Evolutionary conservation across 1,139 yeast species (phyloP).

Genomic region (Komagataea norvegica): DNA sequence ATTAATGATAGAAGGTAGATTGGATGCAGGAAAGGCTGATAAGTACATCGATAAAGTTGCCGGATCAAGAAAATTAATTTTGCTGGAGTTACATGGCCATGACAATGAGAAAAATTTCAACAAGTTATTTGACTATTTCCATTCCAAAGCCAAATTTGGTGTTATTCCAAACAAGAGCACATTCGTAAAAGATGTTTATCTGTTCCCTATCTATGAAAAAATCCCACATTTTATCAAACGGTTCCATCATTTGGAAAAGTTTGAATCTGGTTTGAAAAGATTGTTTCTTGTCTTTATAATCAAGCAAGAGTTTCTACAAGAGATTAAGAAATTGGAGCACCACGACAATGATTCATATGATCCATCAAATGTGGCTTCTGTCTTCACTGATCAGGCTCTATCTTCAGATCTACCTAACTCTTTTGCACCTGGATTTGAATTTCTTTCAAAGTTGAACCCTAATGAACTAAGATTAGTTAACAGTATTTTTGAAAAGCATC

Average conservation of each 20-base stretch:
- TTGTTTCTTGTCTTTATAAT: conserved; percentile 45
- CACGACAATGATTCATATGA: background rate
- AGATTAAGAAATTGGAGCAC: background rate
- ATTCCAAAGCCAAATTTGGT: conserved; percentile 49
- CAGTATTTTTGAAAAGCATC: conserved; percentile 20
- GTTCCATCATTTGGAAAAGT: conserved; percentile 13
- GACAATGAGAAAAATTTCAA: conserved; percentile 32
- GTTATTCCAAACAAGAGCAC: conserved; percentile 49
- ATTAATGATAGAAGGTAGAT: conserved; percentile 58
- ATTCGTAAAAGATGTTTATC: conserved; percentile 62
- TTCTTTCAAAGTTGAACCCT: conserved; percentile 17
- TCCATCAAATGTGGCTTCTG: conserved; percentile 1
- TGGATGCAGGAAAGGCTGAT: conserved; percentile 51
- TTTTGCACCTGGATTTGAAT: conserved; percentile 13
- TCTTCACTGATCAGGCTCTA: background rate
- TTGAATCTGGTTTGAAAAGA: conserved; percentile 28
- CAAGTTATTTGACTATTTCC: conserved; percentile 51
- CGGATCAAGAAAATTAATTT: conserved; percentile 37
- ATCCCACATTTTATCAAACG: conserved; percentile 26
- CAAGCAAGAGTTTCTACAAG: conserved; percentile 35
- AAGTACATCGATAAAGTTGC: conserved; percentile 53
- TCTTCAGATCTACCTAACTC: background rate
- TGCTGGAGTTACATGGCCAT: conserved; percentile 39
- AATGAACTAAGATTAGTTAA: conserved; percentile 17
- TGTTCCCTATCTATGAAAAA: conserved; percentile 38